phyloP scores from a whole-genome alignment of 257 asterid species.

The Solanum infundibuliforme region DNA sequence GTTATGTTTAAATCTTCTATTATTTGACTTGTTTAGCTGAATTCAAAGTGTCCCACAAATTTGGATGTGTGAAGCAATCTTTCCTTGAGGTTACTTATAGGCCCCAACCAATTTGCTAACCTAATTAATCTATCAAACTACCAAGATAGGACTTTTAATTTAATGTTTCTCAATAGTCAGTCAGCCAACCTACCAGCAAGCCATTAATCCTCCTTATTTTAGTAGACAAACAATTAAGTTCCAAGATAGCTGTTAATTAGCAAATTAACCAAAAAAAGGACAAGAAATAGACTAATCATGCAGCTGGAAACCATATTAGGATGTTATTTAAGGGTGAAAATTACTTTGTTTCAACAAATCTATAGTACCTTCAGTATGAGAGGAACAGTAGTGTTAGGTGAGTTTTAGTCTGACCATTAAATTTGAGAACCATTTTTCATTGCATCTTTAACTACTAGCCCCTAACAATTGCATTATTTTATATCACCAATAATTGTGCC shows the following conservation, averaged over 20 bases:
- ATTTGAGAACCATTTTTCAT: not conserved
- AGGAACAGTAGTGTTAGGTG: not conserved
- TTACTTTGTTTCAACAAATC: not conserved
- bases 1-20: not conserved
- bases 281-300: not conserved
- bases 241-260: not conserved
- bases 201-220: not conserved
- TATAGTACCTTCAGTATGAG: not conserved
- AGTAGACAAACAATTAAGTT: not conserved
- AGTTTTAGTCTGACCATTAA: not conserved
- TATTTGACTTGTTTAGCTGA: not conserved
- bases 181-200: not conserved
- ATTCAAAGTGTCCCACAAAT: not conserved
- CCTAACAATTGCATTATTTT: not conserved
- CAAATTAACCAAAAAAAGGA: not conserved
- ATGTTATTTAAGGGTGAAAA: not conserved
- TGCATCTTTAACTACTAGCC: not conserved
- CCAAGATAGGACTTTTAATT: slow-evolving; percentile 8
- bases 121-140: slow-evolving; percentile 29
- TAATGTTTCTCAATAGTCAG: not conserved
- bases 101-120: slow-evolving; percentile 16
- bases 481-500: not conserved
- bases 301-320: not conserved
- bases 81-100: not conserved
- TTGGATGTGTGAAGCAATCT: not conserved